These are phyloP conservation scores for Luvunga scandens DNA, from an alignment of 345 rosid species.

Conservation along the genomic window DNA sequence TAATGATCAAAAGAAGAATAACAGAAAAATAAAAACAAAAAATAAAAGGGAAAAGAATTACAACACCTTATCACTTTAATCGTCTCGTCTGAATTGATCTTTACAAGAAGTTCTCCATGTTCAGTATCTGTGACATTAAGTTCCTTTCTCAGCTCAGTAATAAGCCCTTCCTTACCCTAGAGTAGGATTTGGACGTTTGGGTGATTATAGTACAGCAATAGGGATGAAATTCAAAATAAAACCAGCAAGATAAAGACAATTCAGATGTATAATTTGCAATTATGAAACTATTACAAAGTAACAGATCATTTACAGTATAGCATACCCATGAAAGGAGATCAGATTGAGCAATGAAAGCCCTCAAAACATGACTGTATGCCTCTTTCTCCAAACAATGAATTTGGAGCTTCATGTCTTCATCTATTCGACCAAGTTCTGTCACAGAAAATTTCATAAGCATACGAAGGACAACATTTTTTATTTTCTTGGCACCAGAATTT, in stretches of 20 bases:
- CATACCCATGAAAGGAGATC: conserved; percentile 40
- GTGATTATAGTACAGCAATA: background rate
- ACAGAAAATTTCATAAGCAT: conserved; percentile 1
- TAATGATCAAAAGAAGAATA: background rate
- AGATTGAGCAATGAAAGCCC: conserved; percentile 36
- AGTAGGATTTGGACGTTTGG: background rate
- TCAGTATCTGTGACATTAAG: conserved; percentile 33
- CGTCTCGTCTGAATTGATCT: conserved; percentile 23
- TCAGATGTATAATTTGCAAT: background rate
- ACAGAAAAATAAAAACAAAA: background rate
- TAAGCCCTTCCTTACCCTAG: conserved; percentile 34
- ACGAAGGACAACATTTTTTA: background rate
- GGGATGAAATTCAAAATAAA: background rate
- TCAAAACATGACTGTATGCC: conserved; percentile 30
- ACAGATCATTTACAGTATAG: background rate
- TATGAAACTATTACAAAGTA: background rate
- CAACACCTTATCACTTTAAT: conserved; percentile 34
- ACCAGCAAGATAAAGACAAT: background rate
- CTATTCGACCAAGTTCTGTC: conserved; percentile 3
- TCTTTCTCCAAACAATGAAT: conserved; percentile 26
- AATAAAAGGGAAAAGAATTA: background rate
- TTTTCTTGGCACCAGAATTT: background rate
- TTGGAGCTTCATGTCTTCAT: conserved; percentile 18
- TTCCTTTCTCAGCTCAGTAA: conserved; percentile 29
- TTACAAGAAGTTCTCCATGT: conserved; percentile 30